Evolutionary conservation across 140 eudicot genomes (phyloP), one percentile per base, ranked within the genome.

Genomic region (Oenanthe javanica): DNA sequence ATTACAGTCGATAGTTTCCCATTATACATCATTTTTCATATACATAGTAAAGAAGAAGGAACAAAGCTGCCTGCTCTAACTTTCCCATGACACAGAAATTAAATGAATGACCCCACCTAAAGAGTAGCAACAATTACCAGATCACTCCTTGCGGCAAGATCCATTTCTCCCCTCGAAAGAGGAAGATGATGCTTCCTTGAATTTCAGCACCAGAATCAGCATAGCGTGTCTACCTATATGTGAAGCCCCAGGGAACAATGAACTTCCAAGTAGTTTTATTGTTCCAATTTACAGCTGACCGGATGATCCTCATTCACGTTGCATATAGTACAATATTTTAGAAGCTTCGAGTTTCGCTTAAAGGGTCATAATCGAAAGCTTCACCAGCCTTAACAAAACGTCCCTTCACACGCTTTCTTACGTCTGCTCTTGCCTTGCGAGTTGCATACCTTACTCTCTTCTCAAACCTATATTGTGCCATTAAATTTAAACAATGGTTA

Each of bases 381-480:
- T 91, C 96, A 16, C 96, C 93, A 0, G 90, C 96, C 85, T 91
- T 91, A 77, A 91, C 90, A 85, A 89, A 91, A 31, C 96, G 92
- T 38, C 93, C 93, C 86, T 91, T 89, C 80, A 89, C 93, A 21
- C 96, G 90, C 83, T 91, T 91, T 82, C 96, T 87, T 49, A 89
- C 93, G 71, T 91, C 93, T 47, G 96, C 93, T 86, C 90, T 86
- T 72, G 88, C 96, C 83, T 91, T 91, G 81, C 96, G 86, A 31
- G 92, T 84, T 54, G 91, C 92, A 54, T 91, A 91, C 82, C 96
- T 86, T 71, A 91, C 87, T 63, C 80, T 89, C 75, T 89, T 87
- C 57, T 87, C 92, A 80, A 91, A 91, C 83, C 96, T 89, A 45
- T 11, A 5, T n/a, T 61, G 36, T 38, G 45, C 45, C 45, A 42